Conservation (phyloP, 352 stramenopile species). For the Peronosclerospora sorghi region DNA sequence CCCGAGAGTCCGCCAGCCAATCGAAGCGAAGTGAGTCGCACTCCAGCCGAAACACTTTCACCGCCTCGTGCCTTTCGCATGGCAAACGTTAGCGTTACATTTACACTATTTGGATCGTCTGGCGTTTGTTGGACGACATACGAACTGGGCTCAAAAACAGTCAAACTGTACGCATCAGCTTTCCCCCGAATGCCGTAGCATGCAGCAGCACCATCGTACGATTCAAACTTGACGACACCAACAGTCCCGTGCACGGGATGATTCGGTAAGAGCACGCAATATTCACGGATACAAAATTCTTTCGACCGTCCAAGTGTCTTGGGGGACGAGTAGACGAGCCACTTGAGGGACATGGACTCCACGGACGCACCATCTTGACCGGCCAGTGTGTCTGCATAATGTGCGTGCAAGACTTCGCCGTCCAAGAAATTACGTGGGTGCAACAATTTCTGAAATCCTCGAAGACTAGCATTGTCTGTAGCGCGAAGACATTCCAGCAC, state of each 20-base stretch:
- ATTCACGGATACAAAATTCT: conserved; percentile 76
- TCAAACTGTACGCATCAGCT: conserved; percentile 66
- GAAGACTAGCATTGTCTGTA: conserved; percentile 43
- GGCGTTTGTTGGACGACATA: conserved; percentile 61
- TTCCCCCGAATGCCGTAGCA: conserved; percentile 62
- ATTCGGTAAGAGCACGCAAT: conserved; percentile 47
- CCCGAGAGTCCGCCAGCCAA: conserved; percentile 43
- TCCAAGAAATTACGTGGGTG: conserved; percentile 70
- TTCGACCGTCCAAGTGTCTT: conserved; percentile 73
- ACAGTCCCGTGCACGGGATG: conserved; percentile 51
- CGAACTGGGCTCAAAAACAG: conserved; percentile 63
- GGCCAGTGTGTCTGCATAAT: conserved; percentile 18
- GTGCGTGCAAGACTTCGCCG: conserved; percentile 62
- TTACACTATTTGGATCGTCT: conserved; percentile 47
- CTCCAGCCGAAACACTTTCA: conserved; percentile 57
- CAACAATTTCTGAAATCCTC: conserved; percentile 61
- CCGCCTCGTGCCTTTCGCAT: conserved; percentile 64
- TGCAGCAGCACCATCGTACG: conserved; percentile 67
- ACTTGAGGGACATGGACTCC: conserved; percentile 78
- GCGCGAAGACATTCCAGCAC: conserved; percentile 74
- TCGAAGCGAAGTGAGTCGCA: conserved; percentile 52
- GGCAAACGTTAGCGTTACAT: conserved; percentile 61
- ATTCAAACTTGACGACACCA: conserved; percentile 68
- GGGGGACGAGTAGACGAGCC: conserved; percentile 62
- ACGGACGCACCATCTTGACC: conserved; percentile 9